phyloP scores from a whole-genome alignment of 768 basidiomycete genomes.

The Macrolepiota fuliginosa region DNA sequence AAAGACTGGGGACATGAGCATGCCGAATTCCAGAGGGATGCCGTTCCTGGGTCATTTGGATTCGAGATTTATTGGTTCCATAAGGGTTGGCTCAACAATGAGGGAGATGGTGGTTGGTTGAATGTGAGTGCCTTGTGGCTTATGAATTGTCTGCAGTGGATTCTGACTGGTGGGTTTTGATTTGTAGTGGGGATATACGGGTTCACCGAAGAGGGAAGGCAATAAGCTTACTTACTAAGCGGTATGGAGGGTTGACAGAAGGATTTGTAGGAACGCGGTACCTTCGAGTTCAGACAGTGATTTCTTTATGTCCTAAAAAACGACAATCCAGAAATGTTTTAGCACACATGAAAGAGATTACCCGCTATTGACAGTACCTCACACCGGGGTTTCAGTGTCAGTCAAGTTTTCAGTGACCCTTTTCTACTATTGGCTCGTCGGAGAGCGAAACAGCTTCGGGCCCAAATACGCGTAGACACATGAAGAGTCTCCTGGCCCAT shows the following conservation, averaged over 20 bases:
- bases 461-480: no score
- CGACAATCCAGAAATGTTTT: no score
- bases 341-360: no score
- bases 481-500: no score
- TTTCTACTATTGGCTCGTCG: no score
- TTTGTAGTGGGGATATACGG: not conserved
- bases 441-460: no score
- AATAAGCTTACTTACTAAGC: not conserved
- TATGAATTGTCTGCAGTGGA: not conserved
- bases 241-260: not conserved
- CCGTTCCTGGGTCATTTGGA: constrained; percentile 6
- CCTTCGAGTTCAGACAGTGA: no score
- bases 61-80: constrained; percentile 25
- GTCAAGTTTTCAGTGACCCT: no score
- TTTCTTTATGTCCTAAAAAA: no score
- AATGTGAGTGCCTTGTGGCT: constrained; percentile 16
- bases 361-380: no score
- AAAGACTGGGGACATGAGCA: constrained; percentile 15
- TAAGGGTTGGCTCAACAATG: constrained; percentile 17
- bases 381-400: no score
- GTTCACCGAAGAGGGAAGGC: not conserved
- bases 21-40: not conserved
- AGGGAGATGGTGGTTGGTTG: constrained; percentile 23
- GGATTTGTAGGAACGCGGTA: not conserved
- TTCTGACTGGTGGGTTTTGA: not conserved